Conservation (phyloP, 2,329 filamentous ascomycete genomes). For the Colletotrichum sp. region DNA sequence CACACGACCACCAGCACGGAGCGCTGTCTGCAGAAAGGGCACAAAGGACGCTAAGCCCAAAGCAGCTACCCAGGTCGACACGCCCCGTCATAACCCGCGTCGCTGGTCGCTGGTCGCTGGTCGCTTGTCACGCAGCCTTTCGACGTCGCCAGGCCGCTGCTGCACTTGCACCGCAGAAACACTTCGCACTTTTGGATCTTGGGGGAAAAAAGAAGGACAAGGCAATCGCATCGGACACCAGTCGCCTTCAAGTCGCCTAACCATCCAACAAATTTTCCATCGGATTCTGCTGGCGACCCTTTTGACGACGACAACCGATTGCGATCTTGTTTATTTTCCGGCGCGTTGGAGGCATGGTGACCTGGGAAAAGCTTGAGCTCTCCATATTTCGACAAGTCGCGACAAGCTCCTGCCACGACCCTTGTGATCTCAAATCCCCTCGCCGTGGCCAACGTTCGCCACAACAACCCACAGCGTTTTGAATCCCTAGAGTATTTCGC, state of each 20-base stretch:
- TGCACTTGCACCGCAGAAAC: background rate
- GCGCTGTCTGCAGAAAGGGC: background rate
- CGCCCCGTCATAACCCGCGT: conserved; percentile 21
- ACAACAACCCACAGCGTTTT: background rate
- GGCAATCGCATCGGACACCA: background rate
- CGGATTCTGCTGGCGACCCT: background rate
- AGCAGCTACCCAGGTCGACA: background rate
- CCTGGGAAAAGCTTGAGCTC: conserved; percentile 19
- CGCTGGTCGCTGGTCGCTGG: conserved; percentile 16
- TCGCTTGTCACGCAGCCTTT: conserved; percentile 20
- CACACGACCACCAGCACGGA: background rate
- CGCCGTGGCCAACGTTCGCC: background rate
- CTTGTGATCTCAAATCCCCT: background rate
- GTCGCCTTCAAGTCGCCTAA: background rate
- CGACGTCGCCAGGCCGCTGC: conserved; percentile 6
- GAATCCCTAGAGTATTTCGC: background rate
- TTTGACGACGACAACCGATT: background rate
- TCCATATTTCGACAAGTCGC: conserved; percentile 22
- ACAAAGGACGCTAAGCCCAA: conserved; percentile 10
- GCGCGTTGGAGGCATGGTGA: conserved; percentile 20
- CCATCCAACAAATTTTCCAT: background rate
- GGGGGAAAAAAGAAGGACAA: background rate
- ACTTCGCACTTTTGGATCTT: background rate
- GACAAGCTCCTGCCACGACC: conserved; percentile 11
- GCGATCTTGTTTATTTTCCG: background rate